Conservation (phyloP, 169 alveolate species). For the Cryptosporidium ryanae region DNA sequence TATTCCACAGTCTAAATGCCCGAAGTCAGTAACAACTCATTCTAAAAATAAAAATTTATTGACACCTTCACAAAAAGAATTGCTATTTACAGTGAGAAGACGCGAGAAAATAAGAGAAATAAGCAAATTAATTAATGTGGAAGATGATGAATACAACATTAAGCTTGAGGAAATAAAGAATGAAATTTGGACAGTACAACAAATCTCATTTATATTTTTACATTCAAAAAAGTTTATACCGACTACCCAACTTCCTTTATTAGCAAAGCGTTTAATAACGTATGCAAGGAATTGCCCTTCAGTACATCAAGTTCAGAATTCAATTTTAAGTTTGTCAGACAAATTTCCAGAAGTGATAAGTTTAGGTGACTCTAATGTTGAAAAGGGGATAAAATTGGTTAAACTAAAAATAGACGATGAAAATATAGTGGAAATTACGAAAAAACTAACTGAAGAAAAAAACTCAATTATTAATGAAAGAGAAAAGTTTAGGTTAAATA, state of each 20-base stretch:
- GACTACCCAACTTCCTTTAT: slow-evolving; percentile 45
- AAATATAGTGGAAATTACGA: slow-evolving; percentile 3
- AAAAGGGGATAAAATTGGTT: slow-evolving; percentile 41
- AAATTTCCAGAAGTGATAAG: slow-evolving; percentile 58
- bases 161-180: slow-evolving; percentile 24
- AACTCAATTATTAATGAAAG: slow-evolving; percentile 26
- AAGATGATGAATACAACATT: slow-evolving; percentile 37
- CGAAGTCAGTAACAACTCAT: slow-evolving; percentile 12
- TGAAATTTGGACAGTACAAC: slow-evolving; percentile 59
- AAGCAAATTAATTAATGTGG: slow-evolving; percentile 25
- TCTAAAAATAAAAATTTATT: slow-evolving; percentile 30
- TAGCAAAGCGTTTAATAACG: slow-evolving; percentile 36
- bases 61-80: slow-evolving; percentile 64
- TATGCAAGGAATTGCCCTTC: slow-evolving; percentile 62
- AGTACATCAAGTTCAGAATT: slow-evolving; percentile 14
- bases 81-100: slow-evolving; percentile 35
- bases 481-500: slow-evolving; percentile 55
- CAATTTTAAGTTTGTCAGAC: slow-evolving; percentile 21
- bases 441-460: slow-evolving; percentile 28
- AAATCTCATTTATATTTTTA: slow-evolving; percentile 30
- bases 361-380: slow-evolving; percentile 44
- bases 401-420: slow-evolving; percentile 30
- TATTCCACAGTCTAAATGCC: not conserved
- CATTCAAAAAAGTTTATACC: slow-evolving; percentile 45
- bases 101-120: slow-evolving; percentile 52